Percentiles rank a stretch among this genome's conserved stretches.
phyloP scores from a whole-genome alignment of 257 asterid species.

The Galeopsis tetrahit region DNA sequence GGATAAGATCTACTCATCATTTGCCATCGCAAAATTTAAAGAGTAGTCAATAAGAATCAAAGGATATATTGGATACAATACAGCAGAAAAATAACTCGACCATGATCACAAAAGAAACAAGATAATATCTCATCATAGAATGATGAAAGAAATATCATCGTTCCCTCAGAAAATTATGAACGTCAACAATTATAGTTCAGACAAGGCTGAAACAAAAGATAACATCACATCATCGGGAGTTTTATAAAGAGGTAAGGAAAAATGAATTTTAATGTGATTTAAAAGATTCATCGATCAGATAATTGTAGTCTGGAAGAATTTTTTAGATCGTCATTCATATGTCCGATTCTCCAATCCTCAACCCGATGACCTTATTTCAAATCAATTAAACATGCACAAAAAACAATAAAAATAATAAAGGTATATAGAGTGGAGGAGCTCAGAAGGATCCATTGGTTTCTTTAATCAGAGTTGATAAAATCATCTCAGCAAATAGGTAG shows the following conservation, averaged over 20 bases:
- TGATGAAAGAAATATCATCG: too few species aligned
- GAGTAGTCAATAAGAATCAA: too few species aligned
- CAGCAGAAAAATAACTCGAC: too few species aligned
- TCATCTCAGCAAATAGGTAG: slow-evolving; percentile 84
- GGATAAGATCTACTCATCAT: slow-evolving; percentile 62
- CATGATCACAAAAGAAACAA: too few species aligned
- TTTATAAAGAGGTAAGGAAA: neutral
- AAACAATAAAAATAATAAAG: neutral
- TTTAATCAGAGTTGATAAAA: slow-evolving; percentile 54
- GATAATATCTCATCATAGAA: too few species aligned
- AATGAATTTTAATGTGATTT: neutral
- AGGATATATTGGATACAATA: too few species aligned
- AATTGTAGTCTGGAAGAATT: slow-evolving; percentile 79
- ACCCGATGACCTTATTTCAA: slow-evolving; percentile 36
- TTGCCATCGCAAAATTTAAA: slow-evolving; percentile 35
- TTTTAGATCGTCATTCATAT: slow-evolving; percentile 49
- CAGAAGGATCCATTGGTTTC: slow-evolving; percentile 98
- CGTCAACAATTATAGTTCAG: slow-evolving; percentile 39
- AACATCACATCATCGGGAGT: slow-evolving; percentile 31
- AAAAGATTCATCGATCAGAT: slow-evolving; percentile 65
- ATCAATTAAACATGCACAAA: neutral
- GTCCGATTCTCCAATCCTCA: slow-evolving; percentile 55
- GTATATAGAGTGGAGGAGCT: slow-evolving; percentile 36
- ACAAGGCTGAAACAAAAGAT: slow-evolving; percentile 46
- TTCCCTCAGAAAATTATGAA: slow-evolving; percentile 35